phyloP scores from a whole-genome alignment of 2,329 filamentous ascomycete genomes.

The Aspergillus fumigatus region DNA sequence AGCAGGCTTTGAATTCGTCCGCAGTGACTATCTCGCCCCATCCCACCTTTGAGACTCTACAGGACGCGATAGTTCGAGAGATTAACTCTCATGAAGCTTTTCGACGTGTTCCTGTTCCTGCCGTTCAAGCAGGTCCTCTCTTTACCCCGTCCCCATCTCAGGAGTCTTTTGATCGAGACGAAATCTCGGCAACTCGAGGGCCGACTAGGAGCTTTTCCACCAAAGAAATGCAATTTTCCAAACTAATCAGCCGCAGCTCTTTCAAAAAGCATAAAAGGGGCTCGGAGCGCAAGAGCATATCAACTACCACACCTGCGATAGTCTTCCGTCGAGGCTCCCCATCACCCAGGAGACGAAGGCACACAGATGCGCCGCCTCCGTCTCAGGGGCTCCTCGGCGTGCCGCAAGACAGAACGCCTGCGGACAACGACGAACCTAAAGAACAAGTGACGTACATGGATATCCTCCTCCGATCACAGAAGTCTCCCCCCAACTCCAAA shows the following conservation, averaged over 20 bases:
- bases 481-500: constrained; percentile 2
- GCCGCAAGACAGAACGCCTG: constrained; percentile 6
- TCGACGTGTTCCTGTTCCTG: constrained; percentile 28
- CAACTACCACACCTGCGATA: constrained; percentile 21
- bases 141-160: constrained; percentile 30
- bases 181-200: constrained; percentile 7
- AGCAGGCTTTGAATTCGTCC: constrained; percentile 30
- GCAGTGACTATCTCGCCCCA: constrained; percentile 25
- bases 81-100: constrained; percentile 44
- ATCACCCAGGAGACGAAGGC: constrained; percentile 28
- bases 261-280: constrained; percentile 24
- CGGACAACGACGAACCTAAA: constrained; percentile 1
- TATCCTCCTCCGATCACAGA: constrained; percentile 20
- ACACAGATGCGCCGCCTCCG: constrained; percentile 39
- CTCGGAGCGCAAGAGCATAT: constrained; percentile 29
- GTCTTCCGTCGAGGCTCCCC: constrained; percentile 16
- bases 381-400: constrained; percentile 26
- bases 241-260: constrained; percentile 28
- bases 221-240: constrained; percentile 29
- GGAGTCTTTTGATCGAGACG: constrained; percentile 17
- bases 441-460: constrained; percentile 30
- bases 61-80: constrained; percentile 41
- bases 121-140: constrained; percentile 26
- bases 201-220: constrained; percentile 22
- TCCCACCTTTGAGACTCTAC: constrained; percentile 38